Conservation (phyloP, 805 yeast species). For the Saccharomycopsis babjevae region DNA sequence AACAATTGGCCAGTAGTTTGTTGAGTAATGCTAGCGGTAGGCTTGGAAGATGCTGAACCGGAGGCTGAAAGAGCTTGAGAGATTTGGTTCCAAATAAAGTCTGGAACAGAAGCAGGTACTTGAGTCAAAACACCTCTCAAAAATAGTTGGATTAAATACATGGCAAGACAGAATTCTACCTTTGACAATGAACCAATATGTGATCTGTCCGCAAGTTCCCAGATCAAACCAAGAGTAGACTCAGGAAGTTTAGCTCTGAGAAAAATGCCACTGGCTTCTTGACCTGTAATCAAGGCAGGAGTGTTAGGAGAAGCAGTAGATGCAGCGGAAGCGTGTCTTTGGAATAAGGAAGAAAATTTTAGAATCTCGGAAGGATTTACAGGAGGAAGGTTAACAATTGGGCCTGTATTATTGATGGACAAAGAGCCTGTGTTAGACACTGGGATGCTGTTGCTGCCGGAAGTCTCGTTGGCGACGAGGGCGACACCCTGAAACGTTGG, state of each 20-base stretch:
- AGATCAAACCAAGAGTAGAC: constrained; percentile 68
- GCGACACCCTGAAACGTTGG: constrained; percentile 22
- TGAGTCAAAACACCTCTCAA: constrained; percentile 54
- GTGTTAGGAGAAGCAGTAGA: constrained; percentile 21
- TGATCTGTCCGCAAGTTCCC: constrained; percentile 77
- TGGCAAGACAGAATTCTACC: constrained; percentile 79
- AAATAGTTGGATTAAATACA: constrained; percentile 85
- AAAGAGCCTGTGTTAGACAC: constrained; percentile 19
- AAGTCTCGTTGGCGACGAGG: constrained; percentile 25
- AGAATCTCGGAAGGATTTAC: constrained; percentile 40
- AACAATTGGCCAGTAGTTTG: constrained; percentile 17
- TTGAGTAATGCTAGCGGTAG: constrained; percentile 3
- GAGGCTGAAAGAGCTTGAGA: constrained; percentile 5
- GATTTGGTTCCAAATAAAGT: constrained; percentile 30
- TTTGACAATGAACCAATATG: constrained; percentile 63
- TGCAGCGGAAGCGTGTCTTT: constrained; percentile 41
- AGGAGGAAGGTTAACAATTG: constrained; percentile 28
- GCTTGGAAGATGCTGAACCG: neutral
- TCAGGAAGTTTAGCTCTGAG: constrained; percentile 81
- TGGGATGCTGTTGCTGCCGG: constrained; percentile 27
- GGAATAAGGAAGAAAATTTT: constrained; percentile 62
- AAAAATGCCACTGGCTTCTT: constrained; percentile 76
- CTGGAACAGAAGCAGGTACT: constrained; percentile 42
- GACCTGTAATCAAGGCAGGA: constrained; percentile 49
- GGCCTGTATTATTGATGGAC: neutral